Evolutionary conservation across 192 early-diverging fungal species (phyloP).

Genomic region (Dissophora globulifera): DNA sequence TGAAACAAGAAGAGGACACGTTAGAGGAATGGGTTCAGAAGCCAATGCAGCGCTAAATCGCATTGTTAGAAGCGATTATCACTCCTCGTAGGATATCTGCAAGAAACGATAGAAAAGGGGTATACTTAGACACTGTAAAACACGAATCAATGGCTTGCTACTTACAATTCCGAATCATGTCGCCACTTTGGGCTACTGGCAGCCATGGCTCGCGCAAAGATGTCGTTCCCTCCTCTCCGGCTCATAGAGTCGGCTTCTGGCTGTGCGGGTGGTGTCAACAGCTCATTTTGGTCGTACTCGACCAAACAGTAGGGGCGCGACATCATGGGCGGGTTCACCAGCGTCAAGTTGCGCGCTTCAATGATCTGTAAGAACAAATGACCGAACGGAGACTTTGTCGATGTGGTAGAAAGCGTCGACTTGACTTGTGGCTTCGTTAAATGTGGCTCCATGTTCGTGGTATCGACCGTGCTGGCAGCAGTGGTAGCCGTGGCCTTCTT

Average conservation of each 20-base stretch:
- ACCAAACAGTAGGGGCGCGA: conserved; percentile 55
- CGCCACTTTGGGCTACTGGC: conserved; percentile 60
- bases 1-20: neutral
- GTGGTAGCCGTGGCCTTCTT: conserved; percentile 12
- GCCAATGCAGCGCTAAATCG: too few species aligned
- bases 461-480: neutral
- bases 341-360: conserved; percentile 53
- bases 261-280: conserved; percentile 45
- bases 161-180: conserved; percentile 54
- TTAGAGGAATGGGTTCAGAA: too few species aligned
- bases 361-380: conserved; percentile 48
- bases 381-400: conserved; percentile 37
- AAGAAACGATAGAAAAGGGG: too few species aligned
- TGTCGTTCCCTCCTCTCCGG: conserved; percentile 36
- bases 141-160: neutral
- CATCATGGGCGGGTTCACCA: conserved; percentile 42
- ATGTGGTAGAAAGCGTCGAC: neutral
- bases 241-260: conserved; percentile 17
- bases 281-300: conserved; percentile 52
- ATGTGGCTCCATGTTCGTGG: neutral
- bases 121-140: neutral
- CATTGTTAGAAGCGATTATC: too few species aligned
- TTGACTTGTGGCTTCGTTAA: neutral
- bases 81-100: too few species aligned
- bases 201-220: conserved; percentile 49